A percentile compares a stretch with the other conserved stretches of the same genome.
Evolutionary conservation across 345 rosid genomes (phyloP).

Genomic region (Hirschfeldia incana): DNA sequence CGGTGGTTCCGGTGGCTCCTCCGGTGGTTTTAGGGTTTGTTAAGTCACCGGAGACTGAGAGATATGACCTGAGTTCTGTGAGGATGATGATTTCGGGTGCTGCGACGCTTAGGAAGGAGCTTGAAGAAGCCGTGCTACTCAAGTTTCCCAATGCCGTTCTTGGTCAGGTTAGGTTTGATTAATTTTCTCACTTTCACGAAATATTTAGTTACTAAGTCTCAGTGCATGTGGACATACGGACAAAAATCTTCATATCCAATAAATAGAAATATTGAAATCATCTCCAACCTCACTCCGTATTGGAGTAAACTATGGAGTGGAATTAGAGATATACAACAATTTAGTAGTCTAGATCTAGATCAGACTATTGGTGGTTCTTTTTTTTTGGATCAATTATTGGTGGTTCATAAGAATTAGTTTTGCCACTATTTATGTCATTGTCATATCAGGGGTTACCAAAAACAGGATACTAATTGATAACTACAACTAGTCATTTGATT

Average conservation of each 20-base stretch:
- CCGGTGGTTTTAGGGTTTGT: constrained; percentile 70
- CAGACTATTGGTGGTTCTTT: not conserved
- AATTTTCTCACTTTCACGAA: not conserved
- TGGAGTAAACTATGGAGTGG: too few relatives aligned
- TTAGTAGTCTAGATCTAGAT: not conserved
- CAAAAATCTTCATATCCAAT: too few relatives aligned
- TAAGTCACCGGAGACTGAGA: constrained; percentile 53
- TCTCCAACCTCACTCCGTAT: too few relatives aligned
- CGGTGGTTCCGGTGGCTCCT: constrained; percentile 80
- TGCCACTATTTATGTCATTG: not conserved
- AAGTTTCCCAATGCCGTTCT: constrained; percentile 34
- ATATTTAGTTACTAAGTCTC: not conserved
- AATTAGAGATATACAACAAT: not conserved
- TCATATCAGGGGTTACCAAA: not conserved
- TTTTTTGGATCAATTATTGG: too few relatives aligned
- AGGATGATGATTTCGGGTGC: constrained; percentile 72
- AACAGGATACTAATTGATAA: not conserved
- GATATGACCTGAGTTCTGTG: constrained; percentile 68
- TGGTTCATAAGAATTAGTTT: not conserved
- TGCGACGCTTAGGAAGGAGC: constrained; percentile 86
- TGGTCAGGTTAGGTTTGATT: constrained; percentile 67
- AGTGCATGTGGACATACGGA: too few relatives aligned
- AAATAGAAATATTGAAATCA: not conserved
- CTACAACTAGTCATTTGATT: not conserved
- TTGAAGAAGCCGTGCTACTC: constrained; percentile 73